A percentile compares a stretch with the other conserved stretches of the same genome.
phyloP scores from a whole-genome alignment of 179 eudicot species.

The Silene coronaria region DNA sequence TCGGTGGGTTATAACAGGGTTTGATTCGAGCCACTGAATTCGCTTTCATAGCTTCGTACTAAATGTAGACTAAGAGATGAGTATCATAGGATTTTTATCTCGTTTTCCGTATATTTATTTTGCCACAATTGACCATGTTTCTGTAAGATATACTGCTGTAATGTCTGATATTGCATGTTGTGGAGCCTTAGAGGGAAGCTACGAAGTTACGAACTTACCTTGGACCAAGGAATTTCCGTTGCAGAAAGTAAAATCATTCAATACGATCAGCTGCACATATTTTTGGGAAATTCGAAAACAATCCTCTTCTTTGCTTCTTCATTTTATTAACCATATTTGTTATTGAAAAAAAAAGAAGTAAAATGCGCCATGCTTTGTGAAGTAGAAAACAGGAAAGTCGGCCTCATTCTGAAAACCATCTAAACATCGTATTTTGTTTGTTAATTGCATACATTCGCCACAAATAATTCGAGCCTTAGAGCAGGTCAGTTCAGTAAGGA shows the following conservation, averaged over 20 bases:
- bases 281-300: background rate
- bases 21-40: constrained; percentile 25
- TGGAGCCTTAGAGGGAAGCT: background rate
- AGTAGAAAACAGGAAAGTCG: no score
- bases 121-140: background rate
- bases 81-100: background rate
- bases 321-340: no score
- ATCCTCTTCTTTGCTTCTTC: background rate
- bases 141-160: background rate
- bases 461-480: no score
- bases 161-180: background rate
- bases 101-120: background rate
- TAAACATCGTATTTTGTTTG: no score
- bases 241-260: background rate
- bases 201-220: no score
- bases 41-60: background rate
- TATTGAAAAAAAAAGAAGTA: no score
- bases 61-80: background rate
- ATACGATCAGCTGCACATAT: background rate
- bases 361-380: no score
- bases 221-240: background rate
- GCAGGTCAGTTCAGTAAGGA: no score
- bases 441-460: no score
- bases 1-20: constrained; percentile 80
- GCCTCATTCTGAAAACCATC: no score